Evolutionary conservation across 2,329 filamentous ascomycete genomes (phyloP).

Genomic region (Emericellopsis cladophorae): DNA sequence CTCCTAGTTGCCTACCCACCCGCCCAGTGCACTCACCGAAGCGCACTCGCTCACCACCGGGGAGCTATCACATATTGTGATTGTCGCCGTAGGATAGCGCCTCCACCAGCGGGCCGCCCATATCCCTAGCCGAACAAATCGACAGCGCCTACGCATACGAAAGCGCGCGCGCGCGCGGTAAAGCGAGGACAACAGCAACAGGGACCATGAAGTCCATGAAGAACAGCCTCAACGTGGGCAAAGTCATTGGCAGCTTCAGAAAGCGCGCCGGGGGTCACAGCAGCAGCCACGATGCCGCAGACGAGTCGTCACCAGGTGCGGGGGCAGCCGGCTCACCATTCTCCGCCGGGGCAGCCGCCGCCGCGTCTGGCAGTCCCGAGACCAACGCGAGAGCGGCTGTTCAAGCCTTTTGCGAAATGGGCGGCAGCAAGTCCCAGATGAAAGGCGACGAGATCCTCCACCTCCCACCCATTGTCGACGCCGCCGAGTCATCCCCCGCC

Average conservation of each 20-base stretch:
- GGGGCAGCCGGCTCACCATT: not conserved
- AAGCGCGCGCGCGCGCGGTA: not conserved
- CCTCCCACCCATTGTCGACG: conserved; percentile 86
- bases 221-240: conserved; percentile 41
- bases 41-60: too few relatives aligned
- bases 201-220: conserved; percentile 32
- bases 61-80: too few relatives aligned
- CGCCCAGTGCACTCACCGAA: too few relatives aligned
- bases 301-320: not conserved
- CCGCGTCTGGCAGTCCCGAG: conserved; percentile 1
- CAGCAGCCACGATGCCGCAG: not conserved
- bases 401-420: conserved; percentile 67
- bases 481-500: conserved; percentile 79
- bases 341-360: conserved; percentile 2
- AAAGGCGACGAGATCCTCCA: conserved; percentile 84
- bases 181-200: not conserved
- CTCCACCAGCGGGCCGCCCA: not conserved
- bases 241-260: conserved; percentile 42
- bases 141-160: not conserved
- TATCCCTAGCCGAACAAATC: not conserved
- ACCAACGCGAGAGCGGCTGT: not conserved
- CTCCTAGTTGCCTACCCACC: too few relatives aligned
- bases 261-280: conserved; percentile 11
- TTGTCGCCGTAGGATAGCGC: too few relatives aligned
- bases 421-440: conserved; percentile 30